Evolutionary conservation across 345 rosid genomes (phyloP), one percentile per base, ranked within the genome.

Genomic region (Brassica rapa): DNA sequence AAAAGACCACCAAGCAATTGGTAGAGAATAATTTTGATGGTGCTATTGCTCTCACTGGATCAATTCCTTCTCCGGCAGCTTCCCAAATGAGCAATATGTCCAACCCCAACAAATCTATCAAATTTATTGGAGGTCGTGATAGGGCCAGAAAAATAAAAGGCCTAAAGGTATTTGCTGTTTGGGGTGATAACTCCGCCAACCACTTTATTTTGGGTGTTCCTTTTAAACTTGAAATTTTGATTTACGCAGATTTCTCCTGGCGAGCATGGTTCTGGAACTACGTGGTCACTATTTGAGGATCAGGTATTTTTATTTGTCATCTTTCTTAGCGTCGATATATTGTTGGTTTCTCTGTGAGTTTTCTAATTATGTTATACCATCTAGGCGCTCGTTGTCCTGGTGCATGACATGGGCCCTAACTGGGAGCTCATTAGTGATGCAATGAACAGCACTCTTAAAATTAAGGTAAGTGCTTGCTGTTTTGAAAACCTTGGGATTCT

Each of bases 401-500:
- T 93, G 63, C 99, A 96, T 74, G 99, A 96, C 75, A 88, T 96
- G 98, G 99, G 99, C 78, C 99, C 98, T 62, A 93, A 91, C 70
- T 96, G 99, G 99, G 99, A 90, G 89, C 95, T 96, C 85, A 89
- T 96, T 56, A 91, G 99, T 81, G 99, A 96, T 87, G 97, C 97
- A 53, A 89, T 96, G 80, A 96, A 91, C 79, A 86, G 90, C 85
- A 87, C 91, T 62, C 88, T 91, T 82, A 96, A 96, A 67, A 89
- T 96, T 70, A 93, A 96, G 95, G 99, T 90, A 74, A 80, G 70
- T 75, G 60, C 30, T 29, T 78, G 35, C 21, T 70, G 72, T 63
- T 65, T 75, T 64, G 62, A 21, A 63, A 39, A 64, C 66, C 14
- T 57, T 69, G 30, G 30, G 51, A 39, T 62, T 81, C 49, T 63